Evolutionary conservation across 768 basidiomycete genomes (phyloP).

Genomic region (Lactarius quietus): DNA sequence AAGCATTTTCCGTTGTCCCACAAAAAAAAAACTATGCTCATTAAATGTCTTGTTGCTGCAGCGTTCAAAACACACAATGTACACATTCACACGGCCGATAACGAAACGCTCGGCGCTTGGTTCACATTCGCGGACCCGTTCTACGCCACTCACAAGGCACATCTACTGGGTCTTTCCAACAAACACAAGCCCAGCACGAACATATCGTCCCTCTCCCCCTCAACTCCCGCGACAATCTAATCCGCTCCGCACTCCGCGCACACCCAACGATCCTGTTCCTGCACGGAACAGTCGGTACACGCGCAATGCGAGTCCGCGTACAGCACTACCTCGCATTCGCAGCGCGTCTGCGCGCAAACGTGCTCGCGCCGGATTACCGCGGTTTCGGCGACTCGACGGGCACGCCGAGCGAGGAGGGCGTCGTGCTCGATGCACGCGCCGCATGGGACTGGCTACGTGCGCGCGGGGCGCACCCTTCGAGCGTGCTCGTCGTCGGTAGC

Average conservation of each 20-base stretch:
- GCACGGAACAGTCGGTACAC: slow-evolving; percentile 86
- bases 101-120: slow-evolving; percentile 84
- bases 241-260: slow-evolving; percentile 51
- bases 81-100: slow-evolving; percentile 68
- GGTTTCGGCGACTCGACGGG: slow-evolving; percentile 89
- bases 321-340: slow-evolving; percentile 63
- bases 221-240: slow-evolving; percentile 33
- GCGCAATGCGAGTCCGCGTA: slow-evolving; percentile 66
- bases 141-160: slow-evolving; percentile 36
- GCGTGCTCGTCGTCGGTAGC: slow-evolving; percentile 78
- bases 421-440: slow-evolving; percentile 67
- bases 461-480: slow-evolving; percentile 53
- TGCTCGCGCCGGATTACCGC: slow-evolving; percentile 87
- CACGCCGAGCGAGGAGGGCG: slow-evolving; percentile 68
- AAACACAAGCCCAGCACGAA: slow-evolving; percentile 29
- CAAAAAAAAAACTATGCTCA: neutral
- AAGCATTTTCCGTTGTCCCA: slow-evolving; percentile 29
- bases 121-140: slow-evolving; percentile 67
- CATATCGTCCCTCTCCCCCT: slow-evolving; percentile 12
- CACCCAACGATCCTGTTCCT: slow-evolving; percentile 80
- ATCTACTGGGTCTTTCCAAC: slow-evolving; percentile 37
- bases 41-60: neutral
- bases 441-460: slow-evolving; percentile 76
- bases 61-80: slow-evolving; percentile 64
- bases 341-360: slow-evolving; percentile 64